Evolutionary conservation across 2,329 filamentous ascomycete species (phyloP).

Genomic region (Plenodomus lindquistii): DNA sequence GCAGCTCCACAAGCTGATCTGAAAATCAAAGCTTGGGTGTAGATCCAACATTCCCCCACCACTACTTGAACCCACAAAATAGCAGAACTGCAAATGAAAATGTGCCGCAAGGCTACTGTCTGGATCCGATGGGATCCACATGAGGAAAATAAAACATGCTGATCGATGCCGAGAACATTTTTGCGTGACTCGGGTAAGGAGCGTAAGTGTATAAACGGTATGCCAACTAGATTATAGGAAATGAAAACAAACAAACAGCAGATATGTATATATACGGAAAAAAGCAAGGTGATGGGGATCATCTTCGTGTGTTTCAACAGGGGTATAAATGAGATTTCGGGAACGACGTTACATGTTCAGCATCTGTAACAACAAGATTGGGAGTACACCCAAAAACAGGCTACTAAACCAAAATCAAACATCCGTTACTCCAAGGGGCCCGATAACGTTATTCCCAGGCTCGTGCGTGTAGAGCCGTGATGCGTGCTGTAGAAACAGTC

Average conservation of each 20-base stretch:
- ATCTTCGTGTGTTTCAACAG: not conserved
- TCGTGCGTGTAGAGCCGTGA: not conserved
- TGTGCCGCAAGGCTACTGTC: not conserved
- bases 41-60: not conserved
- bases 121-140: not conserved
- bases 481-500: slow-evolving; percentile 4
- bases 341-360: not conserved
- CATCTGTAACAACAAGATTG: not conserved
- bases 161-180: not conserved
- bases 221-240: not conserved
- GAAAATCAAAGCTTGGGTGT: not conserved
- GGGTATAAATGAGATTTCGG: not conserved
- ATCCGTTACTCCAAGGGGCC: not conserved
- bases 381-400: not conserved
- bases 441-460: not conserved
- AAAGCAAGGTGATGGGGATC: not conserved
- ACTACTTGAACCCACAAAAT: not conserved
- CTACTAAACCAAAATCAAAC: not conserved
- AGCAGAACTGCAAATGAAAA: not conserved
- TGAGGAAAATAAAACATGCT: not conserved
- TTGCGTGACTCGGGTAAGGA: not conserved
- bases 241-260: too few relatives aligned
- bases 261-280: too few relatives aligned
- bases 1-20: not conserved
- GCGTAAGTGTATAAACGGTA: not conserved